Evolutionary conservation across 176 grass and related monocot species (phyloP), one percentile per base, ranked within the genome.

Genomic region (Areca catechu): DNA sequence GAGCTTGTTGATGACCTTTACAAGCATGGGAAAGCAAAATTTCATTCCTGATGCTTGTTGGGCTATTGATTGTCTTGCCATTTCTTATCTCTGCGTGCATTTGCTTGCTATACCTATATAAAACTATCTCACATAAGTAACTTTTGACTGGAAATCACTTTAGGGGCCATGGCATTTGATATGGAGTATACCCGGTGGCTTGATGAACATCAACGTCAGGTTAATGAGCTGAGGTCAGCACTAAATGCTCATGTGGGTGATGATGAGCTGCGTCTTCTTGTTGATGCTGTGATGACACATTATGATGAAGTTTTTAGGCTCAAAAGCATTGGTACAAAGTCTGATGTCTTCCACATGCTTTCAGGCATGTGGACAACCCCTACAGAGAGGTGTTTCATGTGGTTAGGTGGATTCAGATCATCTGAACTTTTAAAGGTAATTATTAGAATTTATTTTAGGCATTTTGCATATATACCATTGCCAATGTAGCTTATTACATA

Each of bases 281-380:
- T 97, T 2, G 86, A 88, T 58, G 69, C 48, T 1, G 75, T 66
- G 50, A 85, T 97, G 81, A 5, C 57, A 19, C 86, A 91, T 60
- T 88, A 97, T 52, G 76, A 91, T 17, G 75, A 97, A 49, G 50
- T 85, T 53, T 97, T 97, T 76, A 73, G 74, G 24, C 65, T 97
- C 4, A 97, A 97, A 78, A 48, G 58, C 58, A 28, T 63, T 0
- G 93, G 83, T 9, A 82, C 87, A 1, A 79, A 84, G 50, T 62
- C 81, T 0, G 87, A 97, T 49, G 80, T 91, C 28, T 97, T 97
- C 62, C 93, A 97, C 34, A 78, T 97, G 22, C 48, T 98, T 22
- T 98, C 93, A 0, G 93, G 87, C 47, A 98, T 98, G 93, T 98
- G 93, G 93, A 37, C 80, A 30, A 80, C 81, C 62, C 93, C 93